phyloP scores from a whole-genome alignment of 208 protist species.

The Leishmania turanica region DNA sequence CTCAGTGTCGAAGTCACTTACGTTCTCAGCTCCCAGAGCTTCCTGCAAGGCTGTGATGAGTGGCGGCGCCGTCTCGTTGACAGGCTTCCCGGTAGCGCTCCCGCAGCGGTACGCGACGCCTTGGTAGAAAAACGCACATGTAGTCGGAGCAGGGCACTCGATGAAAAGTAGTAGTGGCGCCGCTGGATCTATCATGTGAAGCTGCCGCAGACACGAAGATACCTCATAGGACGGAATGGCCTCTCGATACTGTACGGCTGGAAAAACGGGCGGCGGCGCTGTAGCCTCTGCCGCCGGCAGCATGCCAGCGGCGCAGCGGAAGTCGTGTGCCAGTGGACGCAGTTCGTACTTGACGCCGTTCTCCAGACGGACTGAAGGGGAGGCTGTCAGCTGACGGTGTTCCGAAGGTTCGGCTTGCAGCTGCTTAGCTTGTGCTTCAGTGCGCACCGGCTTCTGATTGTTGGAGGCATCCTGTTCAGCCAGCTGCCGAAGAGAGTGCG shows the following conservation, averaged over 20 bases:
- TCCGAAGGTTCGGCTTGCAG: not conserved
- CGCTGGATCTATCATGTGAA: not conserved
- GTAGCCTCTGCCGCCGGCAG: not conserved
- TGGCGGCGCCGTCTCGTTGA: slow-evolving; percentile 18
- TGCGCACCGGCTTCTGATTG: not conserved
- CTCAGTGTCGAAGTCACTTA: slow-evolving; percentile 8
- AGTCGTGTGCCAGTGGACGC: slow-evolving; percentile 13
- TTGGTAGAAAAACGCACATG: slow-evolving; percentile 66
- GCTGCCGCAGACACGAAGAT: slow-evolving; percentile 25
- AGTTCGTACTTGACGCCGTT: slow-evolving; percentile 8
- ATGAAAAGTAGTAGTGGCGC: slow-evolving; percentile 56
- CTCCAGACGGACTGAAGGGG: not conserved
- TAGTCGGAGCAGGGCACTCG: slow-evolving; percentile 54
- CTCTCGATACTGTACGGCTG: slow-evolving; percentile 16
- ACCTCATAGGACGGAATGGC: slow-evolving; percentile 24
- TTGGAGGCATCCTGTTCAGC: not conserved
- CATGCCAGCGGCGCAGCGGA: not conserved
- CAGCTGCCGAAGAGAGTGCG: slow-evolving; percentile 36
- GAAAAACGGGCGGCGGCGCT: slow-evolving; percentile 7
- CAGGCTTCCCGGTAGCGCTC: slow-evolving; percentile 30
- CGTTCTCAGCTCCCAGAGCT: slow-evolving; percentile 22
- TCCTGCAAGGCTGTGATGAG: slow-evolving; percentile 17
- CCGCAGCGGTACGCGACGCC: slow-evolving; percentile 60
- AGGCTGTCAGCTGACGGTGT: not conserved
- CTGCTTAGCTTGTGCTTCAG: not conserved